Base-by-base conservation (phyloP, 441 rosid species). In the Corymbia citriodora region DNA sequence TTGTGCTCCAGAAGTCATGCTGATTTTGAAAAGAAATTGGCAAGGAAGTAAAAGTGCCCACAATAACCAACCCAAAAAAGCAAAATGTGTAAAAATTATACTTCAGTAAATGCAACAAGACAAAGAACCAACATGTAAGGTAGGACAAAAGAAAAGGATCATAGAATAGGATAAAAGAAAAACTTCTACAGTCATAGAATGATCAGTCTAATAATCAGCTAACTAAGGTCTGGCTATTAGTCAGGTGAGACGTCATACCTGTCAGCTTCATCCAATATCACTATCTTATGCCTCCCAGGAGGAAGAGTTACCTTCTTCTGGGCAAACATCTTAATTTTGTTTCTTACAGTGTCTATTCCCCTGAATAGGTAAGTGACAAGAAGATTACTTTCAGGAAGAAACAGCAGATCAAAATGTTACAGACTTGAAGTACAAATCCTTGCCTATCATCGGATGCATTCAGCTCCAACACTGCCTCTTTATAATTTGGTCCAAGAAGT, bases 391-490 rank as follows among this genome's bases (percentile, higher is more conserved):
- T 55, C 9, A 36, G 27, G 50, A 14, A 79, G n/a, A 79, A 40
- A 12, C 85, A 45, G 85, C 52, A 79, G 18, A 79, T 79, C n/a
- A 1, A 40, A 79, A 23, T 45, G n/a, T 45, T 45, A 79, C 52
- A 25, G 17, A 15, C 52, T 79, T 12, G 17, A 40, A 45, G 85
- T 59, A 40, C 48, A 31, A 63, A 86, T 25, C 89, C 90, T 53
- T 88, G 95, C 99, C 99, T 95, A 92, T 98, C 99, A 95, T 98
- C 98, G 2, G 99, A 98, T 72, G 99, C 99, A 95, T 98, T 98
- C 89, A 98, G 91, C 95, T 98, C 99, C 89, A 97, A 88, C 92
- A 98, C 99, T 91, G 97, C 98, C 90, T 97, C 99, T 91, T 89
- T 97, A 90, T 93, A 97, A 52, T 94, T 95, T 3, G 96, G 94